Base-by-base conservation (phyloP, 2,329 filamentous ascomycete species). In the Ophiostoma quercus region DNA sequence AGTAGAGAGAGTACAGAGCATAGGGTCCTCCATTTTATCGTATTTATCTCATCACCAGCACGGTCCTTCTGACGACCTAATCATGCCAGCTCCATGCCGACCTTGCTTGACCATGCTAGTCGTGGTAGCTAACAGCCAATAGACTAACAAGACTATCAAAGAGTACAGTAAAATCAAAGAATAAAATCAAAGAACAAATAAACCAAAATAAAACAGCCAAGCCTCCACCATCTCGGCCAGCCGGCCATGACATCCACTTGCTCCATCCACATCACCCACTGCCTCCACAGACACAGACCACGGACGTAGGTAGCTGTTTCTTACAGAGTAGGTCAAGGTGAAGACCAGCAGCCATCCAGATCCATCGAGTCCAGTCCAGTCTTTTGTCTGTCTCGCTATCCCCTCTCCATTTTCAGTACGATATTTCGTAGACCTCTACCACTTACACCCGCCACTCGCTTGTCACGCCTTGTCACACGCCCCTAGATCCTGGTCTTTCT, bases 231-330 rank as follows among this genome's bases (percentile, higher is more conserved):
- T 57, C 47, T 43, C 51, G 22, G 47, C 47, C 47, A 22, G 47
- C 34, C 34, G 34, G 34, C 34, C 34, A 34, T 34, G 34, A n/a
- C 47, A 51, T 51, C 47, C 47, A 51, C 47, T 51, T 22, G 16
- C 47, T 22, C 47, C 51, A 57, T 57, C 22, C 39, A 39, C 32
- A 51, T 22, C n/a, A 29, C 62, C 25, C 63, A 32, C n/a, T 54
- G 34, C 68, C 51, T 57, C 51, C 51, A 57, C 19, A 54, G 47
- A 54, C 47, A 54, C 51, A 57, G 51, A 29, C 51, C 51, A 57
- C 16, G 47, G 47, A 51, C 16, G n/a, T 25, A 37, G 34, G 34
- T 34, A 34, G 34, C 34, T 69, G 16, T 43, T 37, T 29, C 22
- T 25, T 60, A 39, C 6, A 39, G 3, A 8, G 37, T 39, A 41